Evolutionary conservation across 129 eudicot genomes (phyloP).

Genomic region (Flaveria linearis): DNA sequence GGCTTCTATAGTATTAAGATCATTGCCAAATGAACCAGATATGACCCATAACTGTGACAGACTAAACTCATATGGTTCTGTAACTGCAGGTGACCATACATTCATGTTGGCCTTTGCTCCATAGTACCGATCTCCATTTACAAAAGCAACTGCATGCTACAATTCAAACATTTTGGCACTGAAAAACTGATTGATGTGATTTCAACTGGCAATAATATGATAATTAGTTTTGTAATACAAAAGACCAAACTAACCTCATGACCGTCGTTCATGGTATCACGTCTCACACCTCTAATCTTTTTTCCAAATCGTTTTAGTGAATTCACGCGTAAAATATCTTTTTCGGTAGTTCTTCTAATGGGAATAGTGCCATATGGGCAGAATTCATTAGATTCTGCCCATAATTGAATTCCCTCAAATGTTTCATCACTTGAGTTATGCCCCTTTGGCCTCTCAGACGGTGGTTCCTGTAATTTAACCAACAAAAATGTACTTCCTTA

Average conservation of each 20-base stretch:
- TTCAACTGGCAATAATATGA: not conserved
- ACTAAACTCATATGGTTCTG: constrained; percentile 79
- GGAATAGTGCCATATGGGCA: constrained; percentile 93
- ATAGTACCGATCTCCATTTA: constrained; percentile 69
- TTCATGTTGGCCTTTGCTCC: constrained; percentile 96
- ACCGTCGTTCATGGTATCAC: constrained; percentile 64
- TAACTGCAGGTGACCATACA: constrained; percentile 90
- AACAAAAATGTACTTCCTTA: too few relatives aligned
- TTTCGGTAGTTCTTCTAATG: constrained; percentile 75
- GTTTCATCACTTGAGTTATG: constrained; percentile 36
- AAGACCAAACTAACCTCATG: constrained; percentile 69
- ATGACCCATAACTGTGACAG: constrained; percentile 92
- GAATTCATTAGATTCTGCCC: constrained; percentile 55
- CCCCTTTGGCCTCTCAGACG: constrained; percentile 75
- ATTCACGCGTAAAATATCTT: constrained; percentile 66
- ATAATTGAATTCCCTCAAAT: constrained; percentile 52
- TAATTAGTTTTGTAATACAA: not conserved
- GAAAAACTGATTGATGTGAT: not conserved
- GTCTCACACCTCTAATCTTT: constrained; percentile 60
- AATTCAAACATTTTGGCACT: not conserved
- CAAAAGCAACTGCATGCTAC: constrained; percentile 96
- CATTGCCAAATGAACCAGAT: constrained; percentile 93
- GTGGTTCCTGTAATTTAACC: constrained; percentile 46
- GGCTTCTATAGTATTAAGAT: constrained; percentile 97
- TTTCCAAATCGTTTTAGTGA: constrained; percentile 71